phyloP scores from a whole-genome alignment of 352 stramenopile species.

The Thalassiosira hispida region DNA sequence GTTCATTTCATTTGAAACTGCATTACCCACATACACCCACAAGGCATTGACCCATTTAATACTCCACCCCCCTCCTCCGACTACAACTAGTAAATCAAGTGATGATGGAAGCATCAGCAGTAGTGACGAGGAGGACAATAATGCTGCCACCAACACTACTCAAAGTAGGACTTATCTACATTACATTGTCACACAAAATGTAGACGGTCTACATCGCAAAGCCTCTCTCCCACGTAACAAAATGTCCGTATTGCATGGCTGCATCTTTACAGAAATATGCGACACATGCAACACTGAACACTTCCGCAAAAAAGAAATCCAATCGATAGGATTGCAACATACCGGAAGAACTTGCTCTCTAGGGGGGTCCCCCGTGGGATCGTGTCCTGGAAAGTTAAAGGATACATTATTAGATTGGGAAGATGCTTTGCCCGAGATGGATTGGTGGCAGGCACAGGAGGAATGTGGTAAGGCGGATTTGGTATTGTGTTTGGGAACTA shows the following conservation, averaged over 20 bases:
- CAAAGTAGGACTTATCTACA: conserved; percentile 29
- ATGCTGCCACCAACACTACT: neutral
- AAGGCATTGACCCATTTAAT: conserved; percentile 69
- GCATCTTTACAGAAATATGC: conserved; percentile 85
- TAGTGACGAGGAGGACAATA: neutral
- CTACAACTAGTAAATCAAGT: conserved; percentile 5
- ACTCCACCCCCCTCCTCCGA: conserved; percentile 23
- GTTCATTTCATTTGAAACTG: conserved; percentile 59
- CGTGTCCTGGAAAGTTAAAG: conserved; percentile 60
- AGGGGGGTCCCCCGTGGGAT: conserved; percentile 17
- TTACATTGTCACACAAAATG: conserved; percentile 84
- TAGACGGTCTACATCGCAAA: conserved; percentile 85
- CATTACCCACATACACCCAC: conserved; percentile 78
- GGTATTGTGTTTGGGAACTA: conserved; percentile 82
- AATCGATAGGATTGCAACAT: conserved; percentile 77
- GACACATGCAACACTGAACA: conserved; percentile 70
- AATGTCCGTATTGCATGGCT: conserved; percentile 80
- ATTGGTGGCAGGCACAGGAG: conserved; percentile 62
- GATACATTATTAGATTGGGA: conserved; percentile 87
- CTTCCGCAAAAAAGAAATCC: neutral
- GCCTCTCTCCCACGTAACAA: conserved; percentile 66
- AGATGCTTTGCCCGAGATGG: conserved; percentile 77
- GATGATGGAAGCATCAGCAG: conserved; percentile 10
- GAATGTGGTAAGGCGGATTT: conserved; percentile 76
- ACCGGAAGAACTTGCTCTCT: conserved; percentile 75